A percentile compares a stretch with the other conserved stretches of the same genome.
Conservation (phyloP, 768 basidiomycete species). For the Calocybe gangraenosa region DNA sequence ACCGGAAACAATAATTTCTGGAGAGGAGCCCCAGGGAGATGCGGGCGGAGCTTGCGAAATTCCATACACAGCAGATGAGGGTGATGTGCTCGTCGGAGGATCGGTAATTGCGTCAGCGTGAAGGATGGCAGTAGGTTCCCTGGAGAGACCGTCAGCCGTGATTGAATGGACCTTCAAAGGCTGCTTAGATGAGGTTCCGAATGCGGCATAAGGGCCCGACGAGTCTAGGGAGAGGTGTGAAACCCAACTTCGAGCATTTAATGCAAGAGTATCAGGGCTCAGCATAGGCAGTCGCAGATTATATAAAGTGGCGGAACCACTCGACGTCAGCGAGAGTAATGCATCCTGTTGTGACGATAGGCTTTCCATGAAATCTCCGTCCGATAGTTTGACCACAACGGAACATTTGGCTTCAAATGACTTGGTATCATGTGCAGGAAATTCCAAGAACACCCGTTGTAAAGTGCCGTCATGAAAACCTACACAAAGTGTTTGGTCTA, state of each 20-base stretch:
- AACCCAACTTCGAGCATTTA: conserved; percentile 59
- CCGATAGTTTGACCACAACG: conserved; percentile 23
- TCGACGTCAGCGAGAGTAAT: conserved; percentile 55
- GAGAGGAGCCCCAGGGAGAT: conserved; percentile 67
- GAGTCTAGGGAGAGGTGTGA: conserved; percentile 50
- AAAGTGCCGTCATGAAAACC: conserved; percentile 59
- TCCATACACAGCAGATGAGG: conserved; percentile 65
- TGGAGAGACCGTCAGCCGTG: conserved; percentile 38
- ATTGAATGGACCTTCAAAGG: conserved; percentile 50
- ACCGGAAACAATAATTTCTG: conserved; percentile 69
- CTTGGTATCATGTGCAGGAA: conserved; percentile 13
- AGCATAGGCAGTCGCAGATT: conserved; percentile 17
- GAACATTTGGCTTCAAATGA: conserved; percentile 16
- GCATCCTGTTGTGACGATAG: conserved; percentile 41
- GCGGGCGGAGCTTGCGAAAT: conserved; percentile 57
- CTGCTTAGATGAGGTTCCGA: conserved; percentile 57
- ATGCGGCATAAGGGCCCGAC: conserved; percentile 57
- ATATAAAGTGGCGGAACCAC: conserved; percentile 41
- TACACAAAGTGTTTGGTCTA: conserved; percentile 43
- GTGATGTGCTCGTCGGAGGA: conserved; percentile 16
- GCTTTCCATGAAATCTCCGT: conserved; percentile 50
- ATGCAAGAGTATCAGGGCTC: conserved; percentile 29
- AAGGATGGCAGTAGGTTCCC: conserved; percentile 45
- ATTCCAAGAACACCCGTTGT: conserved; percentile 36
- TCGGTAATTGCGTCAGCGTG: conserved; percentile 27